Base-by-base conservation (phyloP, 768 basidiomycete species). In the Kwoniella heveanensis region DNA sequence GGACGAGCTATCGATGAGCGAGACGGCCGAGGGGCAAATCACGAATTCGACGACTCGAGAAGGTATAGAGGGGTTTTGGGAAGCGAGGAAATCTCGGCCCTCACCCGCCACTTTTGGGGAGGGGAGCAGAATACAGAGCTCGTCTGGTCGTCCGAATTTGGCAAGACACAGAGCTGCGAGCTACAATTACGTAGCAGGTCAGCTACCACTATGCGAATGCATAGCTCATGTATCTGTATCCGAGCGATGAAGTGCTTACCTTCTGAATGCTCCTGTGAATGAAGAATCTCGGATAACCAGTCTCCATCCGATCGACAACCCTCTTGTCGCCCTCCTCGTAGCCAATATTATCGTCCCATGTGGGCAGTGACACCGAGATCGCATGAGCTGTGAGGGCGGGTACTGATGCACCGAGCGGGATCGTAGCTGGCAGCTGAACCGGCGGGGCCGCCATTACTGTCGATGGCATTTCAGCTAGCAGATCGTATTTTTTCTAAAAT, bases 231-330 rank as follows among this genome's bases (percentile, higher is more conserved):
- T n/a, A n/a, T n/a, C n/a, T n/a, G n/a, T n/a, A n/a, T n/a, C n/a
- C n/a, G n/a, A n/a, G 15, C 10, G 4, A 8, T 44, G 8, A 3
- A 9, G 12, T 24, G 7, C 85, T 67, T 74, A 92, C 95, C 83
- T 91, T 90, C 73, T 86, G 85, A 46, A 96, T 92, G 66, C 84
- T 88, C 27, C 86, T 81, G 78, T 96, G 90, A 57, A 97, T 89
- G 80, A 95, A 96, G 81, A 98, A 98, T 56, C 95, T 83, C 0
- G 95, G 95, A 76, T 98, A 99, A 4, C 94, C 95, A 2, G 87
- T 85, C 46, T 90, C 85, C 93, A 95, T 91, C 6, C 81, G 82
- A 60, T 89, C 85, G 0, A 90, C 74, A 5, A 97, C 87, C 37
- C 92, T 83, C 69, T 88, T 86, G 9, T 90, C 88, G 19, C 91